Base-by-base conservation (phyloP, 1,139 yeast genomes). In the Zygosaccharomyces pseudobailii region DNA sequence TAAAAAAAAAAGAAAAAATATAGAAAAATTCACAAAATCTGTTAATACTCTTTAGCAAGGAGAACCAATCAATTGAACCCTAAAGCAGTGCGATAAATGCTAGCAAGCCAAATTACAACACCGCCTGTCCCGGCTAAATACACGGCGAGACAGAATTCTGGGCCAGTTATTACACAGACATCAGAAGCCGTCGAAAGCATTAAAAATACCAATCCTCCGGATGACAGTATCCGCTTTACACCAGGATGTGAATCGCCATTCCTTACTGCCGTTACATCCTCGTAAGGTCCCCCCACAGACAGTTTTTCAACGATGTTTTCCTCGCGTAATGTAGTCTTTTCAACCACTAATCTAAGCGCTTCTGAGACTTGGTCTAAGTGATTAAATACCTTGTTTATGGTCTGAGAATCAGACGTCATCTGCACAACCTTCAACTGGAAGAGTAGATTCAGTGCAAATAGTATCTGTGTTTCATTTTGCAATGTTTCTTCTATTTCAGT, bases 121-220 rank as follows among this genome's bases (percentile, higher is more conserved):
- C 48, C 52, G 4, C 49, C 49, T 6, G 50, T 38, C 2, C 50
- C 52, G 4, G 47, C 50, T 3, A 46, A 40, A 34, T 43, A 49
- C 10, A 49, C 46, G n/a, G 45, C 48, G 24, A 49, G 27, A 31
- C 52, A 49, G 10, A 45, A 36, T 17, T 34, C 42, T 13, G 43
- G 45, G 6, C 50, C 48, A 2, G 50, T 39, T 13, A 49, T 23
- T 17, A 41, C 41, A 20, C 52, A 49, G 4, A 49, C 48, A 24
- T 49, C 52, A 5, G 52, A 46, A 3, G 48, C 42, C 33, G 52
- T 49, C 28, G 48, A 38, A 32, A 49, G 35, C 47, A 49, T 46
- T 7, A 44, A 40, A 35, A 49, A 41, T n/a, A 49, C 42, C 13
- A 49, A 46, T 6, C 49, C 45, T 2, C 49, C 48, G 3, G 50